Conservation (phyloP, 1,284 basidiomycete species). For the Moesziomyces sp. region DNA sequence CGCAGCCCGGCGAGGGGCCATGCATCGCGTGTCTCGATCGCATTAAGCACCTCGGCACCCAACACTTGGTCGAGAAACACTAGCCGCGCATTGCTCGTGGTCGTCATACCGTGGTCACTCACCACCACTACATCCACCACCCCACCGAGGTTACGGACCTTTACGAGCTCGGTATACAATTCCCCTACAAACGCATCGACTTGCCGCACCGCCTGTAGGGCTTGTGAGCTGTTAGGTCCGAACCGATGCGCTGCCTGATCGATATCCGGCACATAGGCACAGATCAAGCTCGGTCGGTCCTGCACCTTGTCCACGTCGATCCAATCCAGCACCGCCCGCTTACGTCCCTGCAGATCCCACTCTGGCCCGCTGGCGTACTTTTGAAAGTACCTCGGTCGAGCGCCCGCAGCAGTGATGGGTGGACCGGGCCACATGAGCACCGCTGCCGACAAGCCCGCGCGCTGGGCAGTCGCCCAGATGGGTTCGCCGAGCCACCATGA, state of each 20-base stretch:
- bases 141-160: slow-evolving; percentile 78
- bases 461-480: slow-evolving; percentile 46
- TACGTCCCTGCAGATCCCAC: slow-evolving; percentile 32
- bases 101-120: slow-evolving; percentile 92
- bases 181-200: slow-evolving; percentile 82
- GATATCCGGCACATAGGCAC: slow-evolving; percentile 73
- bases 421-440: slow-evolving; percentile 61
- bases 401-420: slow-evolving; percentile 27
- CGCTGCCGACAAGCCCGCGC: slow-evolving; percentile 28
- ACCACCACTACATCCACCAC: slow-evolving; percentile 90
- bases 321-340: slow-evolving; percentile 35
- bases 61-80: slow-evolving; percentile 85
- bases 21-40: slow-evolving; percentile 77
- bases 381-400: slow-evolving; percentile 38
- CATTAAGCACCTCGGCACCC: slow-evolving; percentile 75
- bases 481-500: slow-evolving; percentile 53
- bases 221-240: slow-evolving; percentile 73
- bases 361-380: slow-evolving; percentile 38
- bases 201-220: slow-evolving; percentile 72
- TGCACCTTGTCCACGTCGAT: slow-evolving; percentile 30
- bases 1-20: slow-evolving; percentile 69
- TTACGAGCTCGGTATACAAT: slow-evolving; percentile 74
- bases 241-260: slow-evolving; percentile 75
- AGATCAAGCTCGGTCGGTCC: slow-evolving; percentile 44
- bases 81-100: slow-evolving; percentile 79